A percentile compares a stretch with the other conserved stretches of the same genome.
Conservation (phyloP, 352 stramenopile genomes). For the Plasmopara muralis region DNA sequence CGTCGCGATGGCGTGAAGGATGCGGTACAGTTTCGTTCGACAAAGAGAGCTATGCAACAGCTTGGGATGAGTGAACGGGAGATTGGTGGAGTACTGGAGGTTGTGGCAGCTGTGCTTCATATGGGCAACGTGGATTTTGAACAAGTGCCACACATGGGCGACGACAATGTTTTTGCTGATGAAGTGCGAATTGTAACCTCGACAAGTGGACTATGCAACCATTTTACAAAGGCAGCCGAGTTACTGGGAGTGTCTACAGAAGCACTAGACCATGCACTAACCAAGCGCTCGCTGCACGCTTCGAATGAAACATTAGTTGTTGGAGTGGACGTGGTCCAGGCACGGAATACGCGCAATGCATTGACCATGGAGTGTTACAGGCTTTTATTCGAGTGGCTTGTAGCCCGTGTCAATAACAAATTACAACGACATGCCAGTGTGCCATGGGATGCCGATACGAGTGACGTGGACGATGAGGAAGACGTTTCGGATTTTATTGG, state of each 20-base stretch:
- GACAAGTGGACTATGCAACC: conserved; percentile 10
- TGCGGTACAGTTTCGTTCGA: conserved; percentile 52
- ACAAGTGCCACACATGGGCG: conserved; percentile 21
- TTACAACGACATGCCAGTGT: conserved; percentile 35
- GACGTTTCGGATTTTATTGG: conserved; percentile 54
- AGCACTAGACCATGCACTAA: conserved; percentile 52
- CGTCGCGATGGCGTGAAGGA: conserved; percentile 66
- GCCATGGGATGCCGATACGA: conserved; percentile 12
- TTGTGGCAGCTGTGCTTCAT: conserved; percentile 81
- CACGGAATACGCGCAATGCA: conserved; percentile 78
- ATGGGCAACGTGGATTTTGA: conserved; percentile 83
- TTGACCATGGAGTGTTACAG: conserved; percentile 91
- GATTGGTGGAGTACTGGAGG: conserved; percentile 53
- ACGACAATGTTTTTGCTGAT: conserved; percentile 27
- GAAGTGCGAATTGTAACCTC: conserved; percentile 19
- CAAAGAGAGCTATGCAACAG: conserved; percentile 62
- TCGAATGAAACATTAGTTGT: conserved; percentile 73
- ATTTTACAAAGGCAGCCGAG: conserved; percentile 47
- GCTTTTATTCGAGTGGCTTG: conserved; percentile 92
- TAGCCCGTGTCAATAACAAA: conserved; percentile 86
- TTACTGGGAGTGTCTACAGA: conserved; percentile 53
- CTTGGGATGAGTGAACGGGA: conserved; percentile 63
- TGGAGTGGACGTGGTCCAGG: conserved; percentile 51
- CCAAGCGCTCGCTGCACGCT: conserved; percentile 52
- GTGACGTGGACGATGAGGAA: conserved; percentile 12